Conservation (phyloP, 768 basidiomycete genomes). For the Serendipita indica region DNA sequence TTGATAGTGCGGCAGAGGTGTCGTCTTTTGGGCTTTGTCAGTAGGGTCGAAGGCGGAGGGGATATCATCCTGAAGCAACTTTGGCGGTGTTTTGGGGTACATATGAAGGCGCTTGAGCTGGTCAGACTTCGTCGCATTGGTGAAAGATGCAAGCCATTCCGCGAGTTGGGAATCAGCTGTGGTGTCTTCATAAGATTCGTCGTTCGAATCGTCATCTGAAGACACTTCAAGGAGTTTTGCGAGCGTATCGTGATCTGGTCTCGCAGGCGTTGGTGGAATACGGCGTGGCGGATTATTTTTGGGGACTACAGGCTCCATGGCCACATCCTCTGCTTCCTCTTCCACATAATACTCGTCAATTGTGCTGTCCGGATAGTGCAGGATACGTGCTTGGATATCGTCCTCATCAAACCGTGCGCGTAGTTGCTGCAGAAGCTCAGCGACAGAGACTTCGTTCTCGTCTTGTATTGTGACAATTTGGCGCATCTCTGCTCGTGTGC, state of each 20-base stretch:
- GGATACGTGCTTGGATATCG: background rate
- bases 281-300: background rate
- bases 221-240: conserved; percentile 6
- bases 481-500: background rate
- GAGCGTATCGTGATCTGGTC: background rate
- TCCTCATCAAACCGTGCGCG: background rate
- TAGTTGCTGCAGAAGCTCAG: background rate
- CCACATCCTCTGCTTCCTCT: too few relatives aligned
- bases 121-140: too few relatives aligned
- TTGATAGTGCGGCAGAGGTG: too few relatives aligned
- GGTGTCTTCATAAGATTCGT: background rate
- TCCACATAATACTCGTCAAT: too few relatives aligned
- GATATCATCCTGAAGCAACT: too few relatives aligned
- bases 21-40: too few relatives aligned
- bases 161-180: conserved; percentile 3
- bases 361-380: too few relatives aligned
- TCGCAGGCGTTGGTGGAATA: background rate
- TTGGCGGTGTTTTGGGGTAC: too few relatives aligned
- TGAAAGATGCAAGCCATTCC: conserved; percentile 1
- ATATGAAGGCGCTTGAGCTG: too few relatives aligned
- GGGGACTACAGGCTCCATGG: too few relatives aligned
- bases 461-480: background rate
- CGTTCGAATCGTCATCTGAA: background rate
- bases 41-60: too few relatives aligned
- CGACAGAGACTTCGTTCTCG: background rate